These are phyloP conservation scores for Amanita pseudoporphyria DNA, from an alignment of 768 basidiomycete species.

Conservation along the genomic window DNA sequence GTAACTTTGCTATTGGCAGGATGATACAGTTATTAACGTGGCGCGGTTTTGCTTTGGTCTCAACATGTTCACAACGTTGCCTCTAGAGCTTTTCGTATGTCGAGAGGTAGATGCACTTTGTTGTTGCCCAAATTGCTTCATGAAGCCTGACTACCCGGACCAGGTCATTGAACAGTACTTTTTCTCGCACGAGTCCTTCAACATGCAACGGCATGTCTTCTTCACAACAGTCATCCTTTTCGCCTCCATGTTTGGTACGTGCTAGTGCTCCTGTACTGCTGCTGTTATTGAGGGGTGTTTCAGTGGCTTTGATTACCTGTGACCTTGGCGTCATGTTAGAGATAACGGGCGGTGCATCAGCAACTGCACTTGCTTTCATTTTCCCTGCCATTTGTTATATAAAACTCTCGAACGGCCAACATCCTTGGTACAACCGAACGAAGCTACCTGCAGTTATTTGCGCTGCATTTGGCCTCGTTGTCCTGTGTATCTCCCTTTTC, in stretches of 20 bases:
- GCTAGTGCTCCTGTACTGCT: not conserved
- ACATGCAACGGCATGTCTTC: constrained; percentile 74
- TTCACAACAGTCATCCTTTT: constrained; percentile 83
- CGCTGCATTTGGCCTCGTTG: constrained; percentile 62
- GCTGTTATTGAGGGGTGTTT: constrained; percentile 6
- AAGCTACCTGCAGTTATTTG: constrained; percentile 74
- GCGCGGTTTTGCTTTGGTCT: constrained; percentile 91
- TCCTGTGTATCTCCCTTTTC: constrained; percentile 70
- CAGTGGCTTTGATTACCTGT: constrained; percentile 88
- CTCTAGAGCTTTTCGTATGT: constrained; percentile 94
- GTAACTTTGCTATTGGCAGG: constrained; percentile 24
- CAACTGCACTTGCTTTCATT: constrained; percentile 87
- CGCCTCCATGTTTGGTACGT: constrained; percentile 71
- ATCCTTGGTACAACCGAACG: constrained; percentile 57
- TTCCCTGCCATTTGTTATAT: constrained; percentile 85
- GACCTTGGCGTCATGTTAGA: constrained; percentile 98
- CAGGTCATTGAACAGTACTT: constrained; percentile 95
- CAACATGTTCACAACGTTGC: constrained; percentile 98
- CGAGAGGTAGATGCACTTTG: constrained; percentile 57
- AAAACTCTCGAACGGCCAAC: constrained; percentile 48
- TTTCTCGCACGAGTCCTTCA: constrained; percentile 83
- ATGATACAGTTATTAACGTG: constrained; percentile 87
- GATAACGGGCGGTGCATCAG: constrained; percentile 94
- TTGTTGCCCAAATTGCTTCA: not conserved
- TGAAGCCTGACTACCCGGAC: not conserved